Evolutionary conservation across 306 rosid genomes (phyloP).

Genomic region (Comarum palustre): DNA sequence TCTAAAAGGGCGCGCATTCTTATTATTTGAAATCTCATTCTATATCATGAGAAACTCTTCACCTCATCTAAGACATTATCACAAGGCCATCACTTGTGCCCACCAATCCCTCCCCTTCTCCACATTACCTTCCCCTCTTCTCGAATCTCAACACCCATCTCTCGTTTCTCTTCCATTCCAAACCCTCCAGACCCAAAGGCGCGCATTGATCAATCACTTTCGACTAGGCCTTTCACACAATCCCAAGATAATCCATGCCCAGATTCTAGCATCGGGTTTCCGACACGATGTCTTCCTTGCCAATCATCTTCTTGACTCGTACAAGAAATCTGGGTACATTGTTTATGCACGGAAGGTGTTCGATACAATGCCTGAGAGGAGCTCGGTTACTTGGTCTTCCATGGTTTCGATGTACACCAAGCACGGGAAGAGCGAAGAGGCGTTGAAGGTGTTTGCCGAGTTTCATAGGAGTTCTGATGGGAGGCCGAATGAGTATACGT

Average conservation of each 20-base stretch:
- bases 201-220: slow-evolving; percentile 49
- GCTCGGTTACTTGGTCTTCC: slow-evolving; percentile 71
- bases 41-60: slow-evolving; percentile 8
- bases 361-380: slow-evolving; percentile 60
- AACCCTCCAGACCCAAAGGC: slow-evolving; percentile 39
- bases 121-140: slow-evolving; percentile 24
- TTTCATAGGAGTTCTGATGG: slow-evolving; percentile 46
- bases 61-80: slow-evolving; percentile 15
- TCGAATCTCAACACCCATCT: slow-evolving; percentile 25
- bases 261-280: slow-evolving; percentile 53
- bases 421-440: slow-evolving; percentile 43
- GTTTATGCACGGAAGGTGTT: slow-evolving; percentile 58
- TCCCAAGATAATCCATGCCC: slow-evolving; percentile 54
- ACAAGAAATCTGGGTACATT: slow-evolving; percentile 33
- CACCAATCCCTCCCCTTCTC: slow-evolving; percentile 24
- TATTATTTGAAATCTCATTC: background rate
- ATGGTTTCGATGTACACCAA: slow-evolving; percentile 73
- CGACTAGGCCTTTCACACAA: slow-evolving; percentile 32
- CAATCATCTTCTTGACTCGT: slow-evolving; percentile 50
- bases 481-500: slow-evolving; percentile 61
- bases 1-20: background rate
- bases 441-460: slow-evolving; percentile 46
- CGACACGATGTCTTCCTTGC: slow-evolving; percentile 56
- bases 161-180: slow-evolving; percentile 14
- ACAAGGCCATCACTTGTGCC: slow-evolving; percentile 11